These are phyloP conservation scores for Metschnikowia bowlesiae DNA, from an alignment of 805 yeast species.

Conservation along the genomic window DNA sequence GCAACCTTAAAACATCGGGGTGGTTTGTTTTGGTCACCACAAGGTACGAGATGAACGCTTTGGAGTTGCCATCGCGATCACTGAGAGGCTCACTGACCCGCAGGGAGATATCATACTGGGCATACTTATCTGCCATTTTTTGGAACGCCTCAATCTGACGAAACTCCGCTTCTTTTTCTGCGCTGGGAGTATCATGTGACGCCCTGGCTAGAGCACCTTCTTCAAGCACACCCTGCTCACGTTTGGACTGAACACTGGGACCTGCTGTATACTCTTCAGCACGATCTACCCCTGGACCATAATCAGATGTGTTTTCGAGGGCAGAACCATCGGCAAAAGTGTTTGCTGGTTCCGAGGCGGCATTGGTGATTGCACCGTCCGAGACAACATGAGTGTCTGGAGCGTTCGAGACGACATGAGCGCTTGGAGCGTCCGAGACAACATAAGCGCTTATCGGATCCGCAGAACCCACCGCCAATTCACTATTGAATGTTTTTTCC, in stretches of 20 bases:
- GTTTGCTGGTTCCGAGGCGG: too few species aligned
- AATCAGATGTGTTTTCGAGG: background rate
- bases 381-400: too few species aligned
- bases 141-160: background rate
- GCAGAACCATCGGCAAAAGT: too few species aligned
- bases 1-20: slow-evolving; percentile 46
- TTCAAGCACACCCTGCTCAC: background rate
- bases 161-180: background rate
- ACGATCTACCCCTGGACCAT: background rate
- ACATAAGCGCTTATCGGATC: too few species aligned
- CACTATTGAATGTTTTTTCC: too few species aligned
- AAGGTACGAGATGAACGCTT: slow-evolving; percentile 71
- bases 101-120: slow-evolving; percentile 16
- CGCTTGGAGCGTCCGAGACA: too few species aligned
- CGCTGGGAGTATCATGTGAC: background rate
- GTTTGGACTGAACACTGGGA: background rate
- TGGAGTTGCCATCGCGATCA: slow-evolving; percentile 65
- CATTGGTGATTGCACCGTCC: too few species aligned
- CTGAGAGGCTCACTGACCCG: slow-evolving; percentile 59
- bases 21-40: slow-evolving; percentile 60
- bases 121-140: slow-evolving; percentile 15
- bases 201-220: background rate
- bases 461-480: too few species aligned
- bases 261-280: background rate
- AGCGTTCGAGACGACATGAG: too few species aligned